phyloP scores from a whole-genome alignment of 441 rosid species.

The Adansonia gregorii region DNA sequence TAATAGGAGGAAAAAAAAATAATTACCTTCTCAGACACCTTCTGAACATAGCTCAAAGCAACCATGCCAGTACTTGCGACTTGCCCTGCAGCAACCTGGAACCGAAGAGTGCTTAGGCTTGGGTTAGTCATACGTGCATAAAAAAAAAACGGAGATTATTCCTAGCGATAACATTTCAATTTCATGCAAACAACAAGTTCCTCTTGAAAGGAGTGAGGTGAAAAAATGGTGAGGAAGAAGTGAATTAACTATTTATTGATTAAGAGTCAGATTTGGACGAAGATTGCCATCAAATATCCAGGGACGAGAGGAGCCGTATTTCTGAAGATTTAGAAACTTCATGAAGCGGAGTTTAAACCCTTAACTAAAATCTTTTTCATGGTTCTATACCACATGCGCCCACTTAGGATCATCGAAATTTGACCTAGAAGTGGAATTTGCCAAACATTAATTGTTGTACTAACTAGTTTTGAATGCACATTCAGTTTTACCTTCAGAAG shows the following conservation, averaged over 20 bases:
- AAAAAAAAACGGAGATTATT: neutral
- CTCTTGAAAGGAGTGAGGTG: neutral
- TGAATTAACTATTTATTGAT: neutral
- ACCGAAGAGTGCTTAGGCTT: conserved; percentile 9
- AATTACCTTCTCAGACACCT: conserved; percentile 90
- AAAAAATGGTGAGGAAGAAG: neutral
- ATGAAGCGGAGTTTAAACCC: neutral
- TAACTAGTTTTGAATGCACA: neutral
- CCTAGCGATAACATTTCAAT: neutral
- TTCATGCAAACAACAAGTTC: neutral
- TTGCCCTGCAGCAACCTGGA: conserved; percentile 87
- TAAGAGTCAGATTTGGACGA: neutral
- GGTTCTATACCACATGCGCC: neutral
- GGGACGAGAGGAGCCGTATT: neutral
- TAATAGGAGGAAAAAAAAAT: neutral
- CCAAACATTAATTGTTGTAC: neutral
- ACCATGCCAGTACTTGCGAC: conserved; percentile 93
- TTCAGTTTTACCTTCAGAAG: conserved; percentile 19
- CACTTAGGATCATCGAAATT: neutral
- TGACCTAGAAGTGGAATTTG: neutral
- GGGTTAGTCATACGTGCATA: neutral
- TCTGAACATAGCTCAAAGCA: conserved; percentile 90
- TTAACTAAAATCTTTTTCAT: neutral
- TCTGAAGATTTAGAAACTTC: conserved; percentile 5
- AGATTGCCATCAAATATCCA: neutral